These are phyloP conservation scores for Pseudozyma hubeiensis DNA, from an alignment of 1,284 basidiomycete genomes.

Conservation along the genomic window DNA sequence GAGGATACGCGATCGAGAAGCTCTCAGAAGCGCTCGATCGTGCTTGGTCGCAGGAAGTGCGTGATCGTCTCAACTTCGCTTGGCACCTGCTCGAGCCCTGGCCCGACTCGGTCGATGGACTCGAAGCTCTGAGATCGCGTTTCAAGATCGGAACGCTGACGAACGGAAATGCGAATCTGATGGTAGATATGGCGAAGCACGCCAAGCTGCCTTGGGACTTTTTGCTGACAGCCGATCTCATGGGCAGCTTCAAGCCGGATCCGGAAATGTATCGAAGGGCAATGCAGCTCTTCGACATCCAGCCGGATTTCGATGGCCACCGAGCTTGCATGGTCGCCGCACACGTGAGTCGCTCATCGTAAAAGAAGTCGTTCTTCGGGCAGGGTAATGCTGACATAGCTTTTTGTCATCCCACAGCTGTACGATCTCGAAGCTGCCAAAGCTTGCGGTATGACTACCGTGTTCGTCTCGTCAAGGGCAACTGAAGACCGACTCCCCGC, in stretches of 20 bases:
- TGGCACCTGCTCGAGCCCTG: conserved; percentile 42
- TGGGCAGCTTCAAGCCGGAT: conserved; percentile 40
- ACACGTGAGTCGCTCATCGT: conserved; percentile 15
- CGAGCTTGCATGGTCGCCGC: conserved; percentile 36
- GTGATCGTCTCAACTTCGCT: conserved; percentile 28
- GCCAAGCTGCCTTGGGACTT: conserved; percentile 35
- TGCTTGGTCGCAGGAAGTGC: conserved; percentile 15
- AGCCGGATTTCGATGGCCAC: conserved; percentile 8
- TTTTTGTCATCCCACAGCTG: conserved; percentile 6
- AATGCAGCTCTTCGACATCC: conserved; percentile 27
- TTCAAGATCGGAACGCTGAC: conserved; percentile 35
- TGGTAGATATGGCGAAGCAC: conserved; percentile 39
- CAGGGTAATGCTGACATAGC: too few relatives aligned
- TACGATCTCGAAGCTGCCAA: conserved; percentile 42
- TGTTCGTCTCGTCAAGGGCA: conserved; percentile 33
- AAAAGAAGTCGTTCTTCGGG: background rate
- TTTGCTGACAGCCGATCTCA: conserved; percentile 26
- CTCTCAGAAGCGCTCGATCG: conserved; percentile 16
- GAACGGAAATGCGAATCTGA: conserved; percentile 38
- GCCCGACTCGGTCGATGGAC: conserved; percentile 22
- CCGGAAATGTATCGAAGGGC: conserved; percentile 23
- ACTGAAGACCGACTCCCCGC: conserved; percentile 29
- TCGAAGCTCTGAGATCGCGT: conserved; percentile 4
- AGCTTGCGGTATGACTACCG: conserved; percentile 35
- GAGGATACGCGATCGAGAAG: background rate